phyloP scores from a whole-genome alignment of 2,329 filamentous ascomycete species.

The Penicillium rolfsii region DNA sequence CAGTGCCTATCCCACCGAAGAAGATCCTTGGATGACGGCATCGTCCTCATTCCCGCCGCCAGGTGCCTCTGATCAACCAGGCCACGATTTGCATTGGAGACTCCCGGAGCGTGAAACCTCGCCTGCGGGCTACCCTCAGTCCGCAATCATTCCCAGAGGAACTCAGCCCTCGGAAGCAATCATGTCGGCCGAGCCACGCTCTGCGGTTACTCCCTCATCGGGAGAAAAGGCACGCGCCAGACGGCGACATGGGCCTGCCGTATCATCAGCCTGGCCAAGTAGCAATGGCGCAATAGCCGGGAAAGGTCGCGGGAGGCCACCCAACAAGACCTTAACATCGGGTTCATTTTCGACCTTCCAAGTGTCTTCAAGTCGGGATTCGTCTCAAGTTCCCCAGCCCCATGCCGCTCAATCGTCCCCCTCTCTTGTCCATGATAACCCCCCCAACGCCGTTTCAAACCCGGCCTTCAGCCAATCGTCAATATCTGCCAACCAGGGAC shows the following conservation, averaged over 20 bases:
- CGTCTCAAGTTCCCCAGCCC: conserved; percentile 48
- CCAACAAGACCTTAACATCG: conserved; percentile 68
- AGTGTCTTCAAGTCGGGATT: conserved; percentile 58
- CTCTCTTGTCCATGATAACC: conserved; percentile 48
- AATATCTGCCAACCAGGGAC: conserved; percentile 29
- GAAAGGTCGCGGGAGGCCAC: conserved; percentile 78
- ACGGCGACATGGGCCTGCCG: conserved; percentile 77
- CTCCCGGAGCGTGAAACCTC: conserved; percentile 62
- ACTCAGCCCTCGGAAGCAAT: conserved; percentile 39
- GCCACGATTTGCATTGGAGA: conserved; percentile 49
- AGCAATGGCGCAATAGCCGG: conserved; percentile 64
- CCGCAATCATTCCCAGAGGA: conserved; percentile 68
- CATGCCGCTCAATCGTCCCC: conserved; percentile 44
- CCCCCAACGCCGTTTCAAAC: conserved; percentile 22
- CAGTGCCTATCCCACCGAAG: conserved; percentile 57
- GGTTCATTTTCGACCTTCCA: conserved; percentile 72
- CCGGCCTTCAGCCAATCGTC: conserved; percentile 34
- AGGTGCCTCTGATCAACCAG: conserved; percentile 29
- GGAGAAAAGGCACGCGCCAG: conserved; percentile 47
- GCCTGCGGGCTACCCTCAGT: conserved; percentile 74
- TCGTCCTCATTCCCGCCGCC: conserved; percentile 48
- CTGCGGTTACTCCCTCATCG: conserved; percentile 69
- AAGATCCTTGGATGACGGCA: conserved; percentile 46
- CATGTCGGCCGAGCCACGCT: conserved; percentile 62
- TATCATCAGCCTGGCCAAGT: conserved; percentile 87